Percentiles rank a stretch among this genome's conserved stretches.
phyloP scores from a whole-genome alignment of 1,284 basidiomycete genomes.

The Papiliotrema terrestris region DNA sequence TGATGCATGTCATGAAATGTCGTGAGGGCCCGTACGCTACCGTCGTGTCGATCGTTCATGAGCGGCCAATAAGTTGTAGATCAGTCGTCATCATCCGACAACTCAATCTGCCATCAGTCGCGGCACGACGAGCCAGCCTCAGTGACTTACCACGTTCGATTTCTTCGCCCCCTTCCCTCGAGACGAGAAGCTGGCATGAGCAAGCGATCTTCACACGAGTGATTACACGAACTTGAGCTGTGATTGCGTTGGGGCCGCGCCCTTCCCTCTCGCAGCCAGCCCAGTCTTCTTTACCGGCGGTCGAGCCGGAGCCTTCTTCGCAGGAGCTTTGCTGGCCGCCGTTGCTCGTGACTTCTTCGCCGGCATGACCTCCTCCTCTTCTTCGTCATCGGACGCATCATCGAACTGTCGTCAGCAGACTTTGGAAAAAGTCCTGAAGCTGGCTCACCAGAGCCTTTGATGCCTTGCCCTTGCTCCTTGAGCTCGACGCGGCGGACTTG shows the following conservation, averaged over 20 bases:
- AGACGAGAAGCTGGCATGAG: conserved; percentile 4
- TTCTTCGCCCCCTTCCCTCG: conserved; percentile 11
- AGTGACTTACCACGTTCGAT: conserved; percentile 12
- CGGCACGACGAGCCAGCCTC: not conserved
- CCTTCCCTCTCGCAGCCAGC: conserved; percentile 18
- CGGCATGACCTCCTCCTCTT: conserved; percentile 58
- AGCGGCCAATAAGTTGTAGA: no score
- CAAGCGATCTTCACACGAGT: not conserved
- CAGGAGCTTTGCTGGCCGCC: conserved; percentile 55
- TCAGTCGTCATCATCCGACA: conserved; percentile 2
- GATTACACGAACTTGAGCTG: conserved; percentile 52
- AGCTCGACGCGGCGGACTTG: conserved; percentile 7
- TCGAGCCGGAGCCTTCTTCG: conserved; percentile 52
- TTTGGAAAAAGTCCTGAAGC: conserved; percentile 18
- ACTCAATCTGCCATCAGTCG: conserved; percentile 6
- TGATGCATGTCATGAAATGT: no score
- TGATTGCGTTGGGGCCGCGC: conserved; percentile 51
- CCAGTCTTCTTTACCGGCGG: conserved; percentile 60
- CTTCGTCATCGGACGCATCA: conserved; percentile 56
- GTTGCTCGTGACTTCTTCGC: conserved; percentile 56
- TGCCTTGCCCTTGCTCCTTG: conserved; percentile 53
- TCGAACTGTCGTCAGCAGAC: conserved; percentile 46
- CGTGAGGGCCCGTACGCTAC: no score
- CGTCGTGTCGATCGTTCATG: no score
- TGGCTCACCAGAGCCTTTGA: conserved; percentile 29